These are phyloP conservation scores for Nigrospora osmanthi DNA, from an alignment of 2,329 filamentous ascomycete species.

Conservation along the genomic window DNA sequence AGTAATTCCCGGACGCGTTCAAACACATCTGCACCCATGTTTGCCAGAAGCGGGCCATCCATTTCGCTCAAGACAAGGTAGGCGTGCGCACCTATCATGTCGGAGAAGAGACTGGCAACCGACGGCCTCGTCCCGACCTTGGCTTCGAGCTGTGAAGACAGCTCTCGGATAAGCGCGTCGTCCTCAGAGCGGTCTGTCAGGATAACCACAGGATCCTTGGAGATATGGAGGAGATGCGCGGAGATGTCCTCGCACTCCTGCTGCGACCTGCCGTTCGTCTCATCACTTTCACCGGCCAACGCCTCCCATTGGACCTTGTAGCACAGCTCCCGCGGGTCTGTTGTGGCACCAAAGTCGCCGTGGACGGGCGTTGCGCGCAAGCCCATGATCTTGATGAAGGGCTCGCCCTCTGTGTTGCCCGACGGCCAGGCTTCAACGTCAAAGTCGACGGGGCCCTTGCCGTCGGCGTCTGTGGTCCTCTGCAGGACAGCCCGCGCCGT, in stretches of 20 bases:
- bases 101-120: neutral
- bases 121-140: neutral
- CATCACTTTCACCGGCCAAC: neutral
- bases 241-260: too few species aligned
- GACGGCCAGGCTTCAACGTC: neutral
- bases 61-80: slow-evolving; percentile 10
- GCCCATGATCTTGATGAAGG: neutral
- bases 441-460: neutral
- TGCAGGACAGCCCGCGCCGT: too few species aligned
- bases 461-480: too few species aligned
- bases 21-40: slow-evolving; percentile 7
- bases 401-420: neutral
- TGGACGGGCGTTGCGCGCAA: neutral
- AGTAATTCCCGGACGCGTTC: slow-evolving; percentile 9
- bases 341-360: neutral
- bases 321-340: slow-evolving; percentile 2
- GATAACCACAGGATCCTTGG: neutral
- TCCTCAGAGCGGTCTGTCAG: neutral
- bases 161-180: neutral
- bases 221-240: neutral
- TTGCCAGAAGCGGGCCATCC: slow-evolving; percentile 9
- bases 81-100: neutral
- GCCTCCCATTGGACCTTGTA: slow-evolving; percentile 14
- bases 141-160: neutral
- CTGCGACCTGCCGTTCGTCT: too few species aligned